phyloP scores from a whole-genome alignment of 495 filamentous ascomycete species.

The Lophiostoma macrostomum region DNA sequence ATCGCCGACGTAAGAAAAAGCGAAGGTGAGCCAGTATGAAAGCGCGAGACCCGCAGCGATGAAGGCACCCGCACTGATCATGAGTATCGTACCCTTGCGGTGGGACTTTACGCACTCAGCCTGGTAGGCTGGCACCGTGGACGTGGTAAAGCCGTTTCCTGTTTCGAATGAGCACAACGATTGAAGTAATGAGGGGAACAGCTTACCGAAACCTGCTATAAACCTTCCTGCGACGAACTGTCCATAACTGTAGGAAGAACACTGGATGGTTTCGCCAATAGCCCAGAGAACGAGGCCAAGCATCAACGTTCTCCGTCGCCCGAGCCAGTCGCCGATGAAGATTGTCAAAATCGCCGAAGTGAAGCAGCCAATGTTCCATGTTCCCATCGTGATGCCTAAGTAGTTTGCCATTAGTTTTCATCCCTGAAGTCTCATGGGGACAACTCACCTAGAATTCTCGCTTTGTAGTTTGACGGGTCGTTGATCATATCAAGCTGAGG shows the following conservation, averaged over 20 bases:
- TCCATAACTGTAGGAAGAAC: conserved; percentile 54
- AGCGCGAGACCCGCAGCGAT: conserved; percentile 71
- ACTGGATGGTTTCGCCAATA: conserved; percentile 64
- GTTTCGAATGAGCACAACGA: conserved; percentile 6
- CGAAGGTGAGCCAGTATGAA: conserved; percentile 75
- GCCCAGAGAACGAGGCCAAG: conserved; percentile 67
- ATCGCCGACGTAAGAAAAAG: conserved; percentile 55
- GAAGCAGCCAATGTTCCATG: conserved; percentile 76
- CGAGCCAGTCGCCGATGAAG: conserved; percentile 66
- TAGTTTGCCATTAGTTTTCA: too few relatives aligned
- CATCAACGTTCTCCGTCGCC: conserved; percentile 67
- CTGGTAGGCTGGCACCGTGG: conserved; percentile 67
- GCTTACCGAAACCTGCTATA: conserved; percentile 64
- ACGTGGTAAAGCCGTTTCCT: conserved; percentile 61
- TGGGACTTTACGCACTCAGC: conserved; percentile 74
- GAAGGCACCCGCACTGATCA: conserved; percentile 67
- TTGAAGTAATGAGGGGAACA: too few relatives aligned
- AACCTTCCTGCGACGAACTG: conserved; percentile 66
- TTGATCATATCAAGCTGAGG: conserved; percentile 3
- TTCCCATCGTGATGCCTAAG: conserved; percentile 42
- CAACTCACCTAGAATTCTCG: not conserved
- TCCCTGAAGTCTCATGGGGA: too few relatives aligned
- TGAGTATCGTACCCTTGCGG: conserved; percentile 70
- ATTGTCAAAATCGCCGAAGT: conserved; percentile 63
- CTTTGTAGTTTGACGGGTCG: not conserved